Evolutionary conservation across 2,329 filamentous ascomycete species (phyloP), one percentile per base, ranked within the genome.

Genomic region (Lithohypha guttulata): DNA sequence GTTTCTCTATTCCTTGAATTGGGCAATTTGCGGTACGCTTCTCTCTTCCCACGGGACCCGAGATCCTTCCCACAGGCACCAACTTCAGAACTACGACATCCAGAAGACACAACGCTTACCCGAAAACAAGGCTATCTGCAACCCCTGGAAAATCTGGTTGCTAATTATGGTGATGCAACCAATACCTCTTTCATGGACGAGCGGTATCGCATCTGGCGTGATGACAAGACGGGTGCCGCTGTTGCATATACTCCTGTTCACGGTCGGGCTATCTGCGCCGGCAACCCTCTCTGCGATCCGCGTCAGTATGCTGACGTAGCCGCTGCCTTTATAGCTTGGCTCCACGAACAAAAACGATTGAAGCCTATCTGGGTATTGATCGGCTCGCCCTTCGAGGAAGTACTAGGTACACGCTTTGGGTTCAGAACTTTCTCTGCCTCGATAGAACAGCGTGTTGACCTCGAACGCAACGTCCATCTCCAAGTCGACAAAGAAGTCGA

Each of bases 101-200:
- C 81, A 4, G 81, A 85, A 48, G 79, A 82, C 8, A 81, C 81
- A 58, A 89, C 84, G 0, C 74, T 79, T 48, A 70, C 72, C 36
- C 81, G 83, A 25, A 28, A 21, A 10, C 39, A 42, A 17, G 43
- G 43, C 13, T 19, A 34, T 20, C 39, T 48, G 19, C 45, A 36
- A 25, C 68, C 80, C 0, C 56, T 91, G 2, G 80, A 85, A 57
- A 80, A 87, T 57, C 76, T 89, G 34, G 87, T 89, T 56, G 82
- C 81, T 56, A 91, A 89, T 59, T 91, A 91, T 50, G 84, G 84
- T 46, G 84, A 89, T 56, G 82, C 84, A 1, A 82, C 81, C 46
- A 89, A 89, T 59, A 91, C 84, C 0, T 84, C 82, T 0, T 89
- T 83, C 83, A 70, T 87, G 4, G 84, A 89, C 56, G 79, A 82